Percentiles rank a stretch among this genome's conserved stretches.
These are phyloP conservation scores for Acidiella bohemica DNA, from an alignment of 495 filamentous ascomycete genomes.

Conservation along the genomic window DNA sequence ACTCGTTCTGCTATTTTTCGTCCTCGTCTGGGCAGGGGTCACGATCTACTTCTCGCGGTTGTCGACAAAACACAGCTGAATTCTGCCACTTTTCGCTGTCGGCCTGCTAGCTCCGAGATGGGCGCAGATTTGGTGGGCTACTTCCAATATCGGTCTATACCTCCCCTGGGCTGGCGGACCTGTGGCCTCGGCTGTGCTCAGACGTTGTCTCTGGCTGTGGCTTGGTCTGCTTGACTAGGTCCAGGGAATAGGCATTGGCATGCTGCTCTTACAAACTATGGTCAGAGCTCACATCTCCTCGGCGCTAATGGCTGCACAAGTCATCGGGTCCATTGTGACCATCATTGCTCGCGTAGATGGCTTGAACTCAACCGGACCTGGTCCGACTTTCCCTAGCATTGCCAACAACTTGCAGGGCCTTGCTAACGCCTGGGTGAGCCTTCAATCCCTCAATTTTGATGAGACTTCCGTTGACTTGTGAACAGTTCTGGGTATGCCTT, in stretches of 20 bases:
- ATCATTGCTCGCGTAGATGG: slow-evolving; percentile 46
- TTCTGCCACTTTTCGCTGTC: slow-evolving; percentile 53
- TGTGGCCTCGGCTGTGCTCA: slow-evolving; percentile 38
- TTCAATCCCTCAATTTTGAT: background rate
- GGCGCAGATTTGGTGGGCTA: slow-evolving; percentile 53
- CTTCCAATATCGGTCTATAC: slow-evolving; percentile 42
- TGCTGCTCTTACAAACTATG: slow-evolving; percentile 50
- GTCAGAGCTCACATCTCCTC: slow-evolving; percentile 47
- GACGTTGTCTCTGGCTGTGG: slow-evolving; percentile 50
- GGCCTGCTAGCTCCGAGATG: slow-evolving; percentile 50
- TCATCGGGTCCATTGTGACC: slow-evolving; percentile 41
- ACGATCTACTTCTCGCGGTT: slow-evolving; percentile 37
- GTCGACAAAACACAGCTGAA: slow-evolving; percentile 46
- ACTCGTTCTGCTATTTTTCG: slow-evolving; percentile 45
- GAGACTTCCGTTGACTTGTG: background rate
- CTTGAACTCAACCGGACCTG: slow-evolving; percentile 45
- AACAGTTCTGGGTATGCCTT: slow-evolving; percentile 50
- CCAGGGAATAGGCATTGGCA: slow-evolving; percentile 49
- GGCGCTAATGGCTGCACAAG: slow-evolving; percentile 42
- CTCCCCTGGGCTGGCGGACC: slow-evolving; percentile 45
- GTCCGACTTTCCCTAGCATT: slow-evolving; percentile 51
- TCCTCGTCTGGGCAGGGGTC: slow-evolving; percentile 40
- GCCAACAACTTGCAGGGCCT: slow-evolving; percentile 34
- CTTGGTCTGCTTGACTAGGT: slow-evolving; percentile 49
- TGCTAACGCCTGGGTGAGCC: slow-evolving; percentile 33